Evolutionary conservation across 257 asterid species (phyloP).

Genomic region (Vinca minor): DNA sequence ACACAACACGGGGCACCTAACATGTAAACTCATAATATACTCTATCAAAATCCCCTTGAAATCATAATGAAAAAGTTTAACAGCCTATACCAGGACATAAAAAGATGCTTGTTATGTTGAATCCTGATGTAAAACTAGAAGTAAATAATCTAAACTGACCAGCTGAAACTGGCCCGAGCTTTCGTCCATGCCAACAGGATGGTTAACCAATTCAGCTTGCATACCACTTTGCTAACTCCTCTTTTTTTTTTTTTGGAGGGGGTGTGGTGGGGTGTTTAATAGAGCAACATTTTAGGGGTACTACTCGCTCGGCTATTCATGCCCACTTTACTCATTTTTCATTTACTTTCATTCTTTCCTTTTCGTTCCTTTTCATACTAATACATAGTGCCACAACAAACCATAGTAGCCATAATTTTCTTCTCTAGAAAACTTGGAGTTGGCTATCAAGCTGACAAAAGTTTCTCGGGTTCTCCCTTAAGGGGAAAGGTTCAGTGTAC

Average conservation of each 20-base stretch:
- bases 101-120: conserved; percentile 22
- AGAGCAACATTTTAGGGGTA: neutral
- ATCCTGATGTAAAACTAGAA: neutral
- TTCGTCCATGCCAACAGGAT: conserved; percentile 8
- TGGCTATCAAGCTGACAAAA: conserved; percentile 1
- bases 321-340: neutral
- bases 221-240: neutral
- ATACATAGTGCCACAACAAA: neutral
- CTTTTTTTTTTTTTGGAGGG: neutral
- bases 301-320: conserved; percentile 3
- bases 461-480: neutral
- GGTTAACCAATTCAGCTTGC: conserved; percentile 12
- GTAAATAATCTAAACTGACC: neutral
- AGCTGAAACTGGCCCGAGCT: neutral
- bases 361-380: neutral
- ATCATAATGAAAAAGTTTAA: conserved; percentile 13
- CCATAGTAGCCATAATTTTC: conserved; percentile 1
- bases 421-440: neutral
- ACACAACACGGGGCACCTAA: conserved; percentile 14
- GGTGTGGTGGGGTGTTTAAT: no score
- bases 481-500: conserved; percentile 1
- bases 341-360: neutral
- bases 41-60: conserved; percentile 25
- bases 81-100: conserved; percentile 23
- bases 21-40: conserved; percentile 7